Percentiles rank a stretch among this genome's conserved stretches.
These are phyloP conservation scores for Coleophoma crateriformis DNA, from an alignment of 2,329 filamentous ascomycete genomes.

Conservation along the genomic window DNA sequence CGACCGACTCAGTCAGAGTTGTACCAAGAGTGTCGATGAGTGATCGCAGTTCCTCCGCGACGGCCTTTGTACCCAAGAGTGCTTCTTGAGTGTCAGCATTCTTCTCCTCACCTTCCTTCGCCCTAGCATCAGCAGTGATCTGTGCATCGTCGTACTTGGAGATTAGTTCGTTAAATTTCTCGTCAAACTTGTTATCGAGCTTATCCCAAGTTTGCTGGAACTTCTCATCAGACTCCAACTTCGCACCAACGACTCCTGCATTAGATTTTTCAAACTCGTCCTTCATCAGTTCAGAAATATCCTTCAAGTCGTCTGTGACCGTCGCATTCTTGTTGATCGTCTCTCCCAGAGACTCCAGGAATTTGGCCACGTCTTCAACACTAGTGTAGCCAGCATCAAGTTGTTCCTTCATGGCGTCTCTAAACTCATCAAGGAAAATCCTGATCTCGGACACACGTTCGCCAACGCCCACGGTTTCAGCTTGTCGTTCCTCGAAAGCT, in stretches of 20 bases:
- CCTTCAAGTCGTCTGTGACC: constrained; percentile 59
- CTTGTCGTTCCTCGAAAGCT: constrained; percentile 77
- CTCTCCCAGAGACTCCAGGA: constrained; percentile 62
- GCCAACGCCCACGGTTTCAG: constrained; percentile 73
- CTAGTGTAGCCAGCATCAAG: constrained; percentile 70
- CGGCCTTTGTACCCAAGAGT: constrained; percentile 66
- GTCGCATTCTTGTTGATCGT: constrained; percentile 51
- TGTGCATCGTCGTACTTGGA: constrained; percentile 87
- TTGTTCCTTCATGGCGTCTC: constrained; percentile 68
- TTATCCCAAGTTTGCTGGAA: constrained; percentile 52
- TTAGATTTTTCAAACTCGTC: constrained; percentile 84
- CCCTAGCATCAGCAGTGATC: constrained; percentile 65
- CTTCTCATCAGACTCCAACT: constrained; percentile 80
- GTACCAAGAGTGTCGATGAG: constrained; percentile 81
- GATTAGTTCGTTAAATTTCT: constrained; percentile 70
- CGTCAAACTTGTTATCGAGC: constrained; percentile 51
- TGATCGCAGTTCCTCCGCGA: constrained; percentile 82
- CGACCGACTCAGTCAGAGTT: constrained; percentile 73
- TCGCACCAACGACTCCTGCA: constrained; percentile 70
- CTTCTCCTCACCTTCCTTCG: constrained; percentile 67
- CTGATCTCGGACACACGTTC: constrained; percentile 78
- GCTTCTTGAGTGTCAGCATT: constrained; percentile 69
- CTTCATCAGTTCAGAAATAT: constrained; percentile 71
- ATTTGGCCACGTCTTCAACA: constrained; percentile 66
- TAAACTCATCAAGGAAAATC: constrained; percentile 70